phyloP scores from a whole-genome alignment of 75 land plant species.

The Larix kaempferi region DNA sequence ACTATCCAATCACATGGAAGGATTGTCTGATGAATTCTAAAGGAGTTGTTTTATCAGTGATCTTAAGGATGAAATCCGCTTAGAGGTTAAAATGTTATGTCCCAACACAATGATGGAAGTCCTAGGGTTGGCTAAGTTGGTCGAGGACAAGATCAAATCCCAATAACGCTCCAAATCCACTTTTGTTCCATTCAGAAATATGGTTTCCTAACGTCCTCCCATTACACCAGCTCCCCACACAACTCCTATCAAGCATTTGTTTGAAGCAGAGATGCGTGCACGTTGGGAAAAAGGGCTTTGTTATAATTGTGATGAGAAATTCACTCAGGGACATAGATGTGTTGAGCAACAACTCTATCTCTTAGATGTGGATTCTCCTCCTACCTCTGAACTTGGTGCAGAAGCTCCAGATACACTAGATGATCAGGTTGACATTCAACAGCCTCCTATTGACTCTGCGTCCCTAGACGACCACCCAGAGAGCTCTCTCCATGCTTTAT shows the following conservation, averaged over 20 bases:
- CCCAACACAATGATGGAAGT: not conserved
- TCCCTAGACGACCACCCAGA: not conserved
- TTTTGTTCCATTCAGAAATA: not conserved
- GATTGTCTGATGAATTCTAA: not conserved
- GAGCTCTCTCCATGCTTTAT: not conserved
- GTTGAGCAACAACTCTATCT: not conserved
- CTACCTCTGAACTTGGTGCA: not conserved
- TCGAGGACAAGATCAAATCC: not conserved
- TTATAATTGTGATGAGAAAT: not conserved
- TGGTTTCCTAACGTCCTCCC: too few relatives aligned
- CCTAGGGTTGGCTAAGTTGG: not conserved
- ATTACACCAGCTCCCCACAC: too few relatives aligned
- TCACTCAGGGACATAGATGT: not conserved
- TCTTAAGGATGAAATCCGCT: not conserved
- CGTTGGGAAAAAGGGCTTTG: not conserved
- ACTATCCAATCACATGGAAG: not conserved
- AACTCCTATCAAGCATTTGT: too few relatives aligned
- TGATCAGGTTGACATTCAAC: not conserved
- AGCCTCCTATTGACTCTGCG: not conserved
- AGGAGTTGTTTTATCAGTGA: not conserved
- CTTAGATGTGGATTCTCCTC: not conserved
- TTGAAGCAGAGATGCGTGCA: not conserved
- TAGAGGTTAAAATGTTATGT: not conserved
- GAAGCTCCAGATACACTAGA: not conserved
- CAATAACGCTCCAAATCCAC: not conserved